Evolutionary conservation across 1,284 basidiomycete species (phyloP).

Genomic region (Microbotryum lychnidis-dioicae): DNA sequence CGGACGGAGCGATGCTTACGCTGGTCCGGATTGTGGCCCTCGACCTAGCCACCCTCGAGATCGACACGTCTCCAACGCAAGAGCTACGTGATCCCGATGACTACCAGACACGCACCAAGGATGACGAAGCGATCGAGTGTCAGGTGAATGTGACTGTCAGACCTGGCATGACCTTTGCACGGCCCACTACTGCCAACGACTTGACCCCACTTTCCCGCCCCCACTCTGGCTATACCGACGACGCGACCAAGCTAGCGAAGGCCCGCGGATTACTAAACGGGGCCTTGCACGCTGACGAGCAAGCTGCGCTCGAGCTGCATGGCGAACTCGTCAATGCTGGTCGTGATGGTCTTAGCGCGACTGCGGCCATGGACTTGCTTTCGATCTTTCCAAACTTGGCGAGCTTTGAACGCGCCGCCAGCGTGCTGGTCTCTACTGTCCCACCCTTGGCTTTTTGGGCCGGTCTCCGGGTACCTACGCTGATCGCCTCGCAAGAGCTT

Average conservation of each 20-base stretch:
- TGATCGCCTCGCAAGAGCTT: slow-evolving; percentile 50
- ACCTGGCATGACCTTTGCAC: too few relatives aligned
- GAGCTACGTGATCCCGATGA: slow-evolving; percentile 39
- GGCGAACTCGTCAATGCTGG: too few relatives aligned
- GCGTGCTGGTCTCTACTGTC: slow-evolving; percentile 44
- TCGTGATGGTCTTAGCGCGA: too few relatives aligned
- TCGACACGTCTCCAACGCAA: slow-evolving; percentile 54
- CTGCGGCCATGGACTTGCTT: too few relatives aligned
- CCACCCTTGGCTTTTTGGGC: slow-evolving; percentile 58
- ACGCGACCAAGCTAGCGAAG: background rate
- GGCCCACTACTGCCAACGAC: slow-evolving; percentile 6
- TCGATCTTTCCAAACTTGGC: too few relatives aligned
- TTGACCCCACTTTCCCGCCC: slow-evolving; percentile 14
- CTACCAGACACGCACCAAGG: slow-evolving; percentile 54
- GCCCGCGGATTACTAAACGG: slow-evolving; percentile 16
- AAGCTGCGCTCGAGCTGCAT: background rate
- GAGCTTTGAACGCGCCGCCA: background rate
- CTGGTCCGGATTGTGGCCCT: slow-evolving; percentile 62
- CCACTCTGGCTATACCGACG: background rate
- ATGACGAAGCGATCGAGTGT: slow-evolving; percentile 44
- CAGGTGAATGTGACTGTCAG: slow-evolving; percentile 17
- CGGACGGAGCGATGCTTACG: slow-evolving; percentile 64
- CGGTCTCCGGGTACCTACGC: slow-evolving; percentile 52
- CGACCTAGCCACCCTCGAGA: slow-evolving; percentile 46
- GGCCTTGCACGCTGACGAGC: slow-evolving; percentile 39